Base-by-base conservation (phyloP, 805 yeast species). In the Candida berthetii region DNA sequence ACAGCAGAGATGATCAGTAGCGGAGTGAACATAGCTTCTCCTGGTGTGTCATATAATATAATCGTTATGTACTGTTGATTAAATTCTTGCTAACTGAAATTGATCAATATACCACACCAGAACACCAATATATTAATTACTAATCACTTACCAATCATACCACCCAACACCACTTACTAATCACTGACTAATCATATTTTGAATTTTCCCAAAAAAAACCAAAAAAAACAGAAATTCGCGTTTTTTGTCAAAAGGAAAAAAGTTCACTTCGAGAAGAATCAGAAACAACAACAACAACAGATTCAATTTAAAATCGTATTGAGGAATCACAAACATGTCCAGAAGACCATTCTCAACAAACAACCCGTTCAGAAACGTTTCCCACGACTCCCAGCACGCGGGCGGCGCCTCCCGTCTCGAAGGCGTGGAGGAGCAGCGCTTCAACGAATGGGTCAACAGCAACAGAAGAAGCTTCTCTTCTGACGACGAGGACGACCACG, bases 361-460 rank as follows among this genome's bases (percentile, higher is more conserved):
- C 57, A 84, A 84, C 50, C 91, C 91, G n/a, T 84, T 84, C 60
- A 72, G 91, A 54, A 67, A 68, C 42, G 71, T 69, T 7, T 53
- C 68, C 34, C 45, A 39, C 35, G 54, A 61, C 49, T 47, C 65
- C 48, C n/a, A n/a, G n/a, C 48, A 44, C 44, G 64, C 56, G 31
- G 40, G 56, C n/a, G 58, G 63, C 27, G 39, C 18, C 29, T 45
- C n/a, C 8, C 27, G 19, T 9, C 54, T 25, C 47, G 44, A 31
- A 56, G 47, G 32, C 48, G 60, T 36, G 50, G 58, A 40, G 44
- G 64, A 34, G 63, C 61, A 44, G 43, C 65, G 66, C 28, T 82
- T 78, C 54, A 78, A 74, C 34, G 69, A 66, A 17, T 82, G 89
- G 89, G 76, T 82, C 17, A 65, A 66, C 42, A 65, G 64, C 43